These are phyloP conservation scores for Picochlorum sp. DNA, from an alignment of 139 green algal species.

Conservation along the genomic window DNA sequence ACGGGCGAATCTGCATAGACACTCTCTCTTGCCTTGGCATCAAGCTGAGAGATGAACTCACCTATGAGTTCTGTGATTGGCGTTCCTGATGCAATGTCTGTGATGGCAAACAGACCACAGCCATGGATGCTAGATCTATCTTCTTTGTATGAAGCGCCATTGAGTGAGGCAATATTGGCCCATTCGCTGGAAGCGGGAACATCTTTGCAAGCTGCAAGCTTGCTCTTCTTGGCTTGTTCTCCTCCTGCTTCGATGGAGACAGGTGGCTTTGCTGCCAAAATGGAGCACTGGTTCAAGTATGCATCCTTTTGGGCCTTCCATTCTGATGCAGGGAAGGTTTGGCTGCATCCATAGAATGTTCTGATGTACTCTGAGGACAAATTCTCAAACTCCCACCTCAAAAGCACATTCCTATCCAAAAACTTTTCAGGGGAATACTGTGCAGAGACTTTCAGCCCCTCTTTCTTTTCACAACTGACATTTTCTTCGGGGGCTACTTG, in stretches of 20 bases:
- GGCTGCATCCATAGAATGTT: slow-evolving; percentile 1
- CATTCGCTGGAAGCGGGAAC: too few species aligned
- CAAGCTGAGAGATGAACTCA: background rate
- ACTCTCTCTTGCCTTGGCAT: background rate
- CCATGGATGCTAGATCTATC: slow-evolving; percentile 7
- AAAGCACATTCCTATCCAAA: background rate
- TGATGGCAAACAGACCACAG: slow-evolving; percentile 5
- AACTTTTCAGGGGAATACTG: too few species aligned
- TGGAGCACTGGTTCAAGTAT: background rate
- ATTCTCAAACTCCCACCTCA: slow-evolving; percentile 3
- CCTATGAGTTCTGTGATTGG: slow-evolving; percentile 6
- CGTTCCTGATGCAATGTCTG: background rate
- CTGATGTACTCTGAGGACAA: background rate
- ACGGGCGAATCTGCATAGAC: background rate
- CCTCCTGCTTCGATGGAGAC: background rate
- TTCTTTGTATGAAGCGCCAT: background rate
- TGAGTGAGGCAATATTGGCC: background rate
- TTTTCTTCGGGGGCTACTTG: too few species aligned
- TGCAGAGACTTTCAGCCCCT: too few species aligned
- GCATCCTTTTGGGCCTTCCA: background rate
- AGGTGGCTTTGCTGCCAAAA: background rate
- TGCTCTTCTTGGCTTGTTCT: background rate
- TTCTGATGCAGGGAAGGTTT: background rate
- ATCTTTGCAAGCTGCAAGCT: background rate
- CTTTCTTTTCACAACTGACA: too few species aligned